These are phyloP conservation scores for Allium fistulosum DNA, from an alignment of 106 monocot species.

Conservation along the genomic window DNA sequence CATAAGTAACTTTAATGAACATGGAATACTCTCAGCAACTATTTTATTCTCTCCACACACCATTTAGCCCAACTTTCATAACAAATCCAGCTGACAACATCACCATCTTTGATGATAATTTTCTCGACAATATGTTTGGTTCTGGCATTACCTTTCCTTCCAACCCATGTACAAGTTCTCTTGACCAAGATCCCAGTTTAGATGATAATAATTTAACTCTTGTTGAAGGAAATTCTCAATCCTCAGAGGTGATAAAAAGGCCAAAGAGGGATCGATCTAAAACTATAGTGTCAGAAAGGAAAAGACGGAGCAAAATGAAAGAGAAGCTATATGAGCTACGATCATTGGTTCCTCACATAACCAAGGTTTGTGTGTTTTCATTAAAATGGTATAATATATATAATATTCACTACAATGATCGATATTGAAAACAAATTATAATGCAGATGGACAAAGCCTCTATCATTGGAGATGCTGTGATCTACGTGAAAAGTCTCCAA, in stretches of 20 bases:
- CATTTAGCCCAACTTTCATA: no score
- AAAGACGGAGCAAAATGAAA: conserved; percentile 64
- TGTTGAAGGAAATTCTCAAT: conserved; percentile 11
- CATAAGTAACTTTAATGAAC: no score
- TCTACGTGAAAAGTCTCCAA: conserved; percentile 42
- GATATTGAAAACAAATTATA: no score
- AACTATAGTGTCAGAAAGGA: conserved; percentile 62
- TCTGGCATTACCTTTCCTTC: neutral
- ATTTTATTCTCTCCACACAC: no score
- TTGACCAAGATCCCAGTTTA: neutral
- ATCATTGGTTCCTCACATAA: conserved; percentile 76
- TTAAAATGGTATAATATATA: neutral
- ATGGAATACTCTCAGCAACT: no score
- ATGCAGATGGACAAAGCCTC: conserved; percentile 87
- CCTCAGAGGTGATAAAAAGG: neutral
- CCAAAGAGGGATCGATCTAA: conserved; percentile 49
- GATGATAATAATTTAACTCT: neutral
- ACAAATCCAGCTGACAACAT: neutral
- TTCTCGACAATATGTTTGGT: conserved; percentile 1
- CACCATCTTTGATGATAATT: neutral
- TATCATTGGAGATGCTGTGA: conserved; percentile 60
- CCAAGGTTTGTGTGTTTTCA: conserved; percentile 28
- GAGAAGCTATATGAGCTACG: conserved; percentile 71
- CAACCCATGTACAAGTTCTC: neutral
- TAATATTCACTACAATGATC: no score